Conservation (phyloP, 768 basidiomycete species). For the Floccularia luteovirens region DNA sequence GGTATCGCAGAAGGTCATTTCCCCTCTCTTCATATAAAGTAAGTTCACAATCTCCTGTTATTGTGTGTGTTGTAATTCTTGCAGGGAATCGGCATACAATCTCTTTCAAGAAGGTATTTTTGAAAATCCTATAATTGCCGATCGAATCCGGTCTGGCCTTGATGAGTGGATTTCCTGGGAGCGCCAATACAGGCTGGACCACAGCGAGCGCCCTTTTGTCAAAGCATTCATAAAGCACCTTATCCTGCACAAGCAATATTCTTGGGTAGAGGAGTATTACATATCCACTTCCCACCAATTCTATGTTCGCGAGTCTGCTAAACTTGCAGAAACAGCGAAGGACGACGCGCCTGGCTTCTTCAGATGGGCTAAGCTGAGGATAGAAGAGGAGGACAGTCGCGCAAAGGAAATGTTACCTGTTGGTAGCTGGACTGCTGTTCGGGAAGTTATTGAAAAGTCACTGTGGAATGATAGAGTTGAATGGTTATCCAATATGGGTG, state of each 20-base stretch:
- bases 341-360: slow-evolving; percentile 48
- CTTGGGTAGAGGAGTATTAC: slow-evolving; percentile 50
- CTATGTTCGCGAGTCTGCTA: slow-evolving; percentile 44
- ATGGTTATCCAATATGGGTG: slow-evolving; percentile 27
- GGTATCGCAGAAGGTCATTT: slow-evolving; percentile 43
- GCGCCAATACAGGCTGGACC: slow-evolving; percentile 34
- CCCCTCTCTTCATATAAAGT: too few relatives aligned
- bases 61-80: slow-evolving; percentile 8
- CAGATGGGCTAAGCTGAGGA: slow-evolving; percentile 31
- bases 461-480: slow-evolving; percentile 35
- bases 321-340: slow-evolving; percentile 25
- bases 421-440: slow-evolving; percentile 39
- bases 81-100: slow-evolving; percentile 49
- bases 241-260: slow-evolving; percentile 48
- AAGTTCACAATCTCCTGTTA: too few relatives aligned
- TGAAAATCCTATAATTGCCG: slow-evolving; percentile 31
- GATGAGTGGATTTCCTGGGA: slow-evolving; percentile 48
- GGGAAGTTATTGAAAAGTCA: slow-evolving; percentile 46
- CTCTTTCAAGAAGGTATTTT: slow-evolving; percentile 48
- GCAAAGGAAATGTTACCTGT: slow-evolving; percentile 41
- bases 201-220: slow-evolving; percentile 33
- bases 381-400: slow-evolving; percentile 52
- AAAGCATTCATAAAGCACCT: slow-evolving; percentile 49
- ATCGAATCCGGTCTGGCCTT: slow-evolving; percentile 36
- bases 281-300: slow-evolving; percentile 41